Evolutionary conservation across 192 early-diverging fungal species (phyloP), one percentile per base, ranked within the genome.

Genomic region (Glomus cerebriforme): DNA sequence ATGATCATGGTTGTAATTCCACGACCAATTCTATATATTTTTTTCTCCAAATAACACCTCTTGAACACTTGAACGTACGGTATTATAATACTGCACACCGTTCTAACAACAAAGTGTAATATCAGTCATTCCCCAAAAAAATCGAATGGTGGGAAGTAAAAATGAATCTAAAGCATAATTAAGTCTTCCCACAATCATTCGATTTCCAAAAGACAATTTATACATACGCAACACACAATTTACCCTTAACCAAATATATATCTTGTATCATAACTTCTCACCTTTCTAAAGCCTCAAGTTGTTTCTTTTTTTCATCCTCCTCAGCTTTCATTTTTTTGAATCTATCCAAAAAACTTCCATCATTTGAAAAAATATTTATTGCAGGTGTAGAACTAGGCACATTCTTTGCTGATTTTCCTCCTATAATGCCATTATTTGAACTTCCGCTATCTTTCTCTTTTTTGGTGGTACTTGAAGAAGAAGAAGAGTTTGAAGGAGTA

Each of bases 281-380:
- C 80, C 80, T 81, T 64, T 76, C 73, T 59, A 81, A 67, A 43
- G 80, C 80, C 49, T 78, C 80, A 47, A 60, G 73, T 27, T 75
- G 79, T 59, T 81, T 81, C 75, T 77, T 76, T 31, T 75, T 62
- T 35, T 81, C 73, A 31, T 77, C 80, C 34, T 81, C 80, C 22
- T 81, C 80, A 29, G 73, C 73, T 59, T 81, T 81, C 80, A 81
- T 81, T 75, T 65, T 76, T 67, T 81, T 81, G 60, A 81, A 81
- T 15, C 80, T 59, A 65, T 81, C 80, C 75, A 81, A 58, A 43
- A 81, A 81, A 45, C 63, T 69, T 34, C 80, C 80, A 69, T 81
- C 80, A 76, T 81, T 81, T 68, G 80, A 81, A 69, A 81, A 81
- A 31, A 81, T 75, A 59, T 81, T 81, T 59, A 81, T 76, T 47